Percentiles rank a stretch among this genome's conserved stretches.
Conservation (phyloP, 345 rosid genomes). For the Conringia planisiliqua region DNA sequence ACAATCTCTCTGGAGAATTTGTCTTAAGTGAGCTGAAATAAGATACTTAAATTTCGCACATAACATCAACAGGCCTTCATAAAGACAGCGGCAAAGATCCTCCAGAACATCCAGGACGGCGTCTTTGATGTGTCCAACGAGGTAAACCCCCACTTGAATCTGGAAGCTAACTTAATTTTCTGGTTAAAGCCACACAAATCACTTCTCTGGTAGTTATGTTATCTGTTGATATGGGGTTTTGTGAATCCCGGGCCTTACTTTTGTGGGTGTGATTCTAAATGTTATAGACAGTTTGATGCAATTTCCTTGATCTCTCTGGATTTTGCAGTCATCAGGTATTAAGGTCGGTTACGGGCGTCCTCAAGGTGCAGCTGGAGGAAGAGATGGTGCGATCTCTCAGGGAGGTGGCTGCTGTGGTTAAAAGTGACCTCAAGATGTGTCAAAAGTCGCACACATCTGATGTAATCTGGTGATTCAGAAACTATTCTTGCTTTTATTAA, state of each 20-base stretch:
- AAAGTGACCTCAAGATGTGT: neutral
- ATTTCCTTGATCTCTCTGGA: neutral
- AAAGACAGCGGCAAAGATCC: constrained; percentile 87
- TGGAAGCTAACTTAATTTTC: neutral
- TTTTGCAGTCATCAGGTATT: constrained; percentile 80
- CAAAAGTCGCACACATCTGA: neutral
- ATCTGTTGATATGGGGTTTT: neutral
- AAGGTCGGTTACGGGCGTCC: constrained; percentile 82
- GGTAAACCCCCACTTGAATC: constrained; percentile 34
- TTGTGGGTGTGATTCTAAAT: neutral
- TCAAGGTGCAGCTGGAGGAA: constrained; percentile 65
- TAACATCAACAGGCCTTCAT: constrained; percentile 66
- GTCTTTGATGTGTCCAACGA: constrained; percentile 85
- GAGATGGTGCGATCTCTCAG: constrained; percentile 77
- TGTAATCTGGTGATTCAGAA: constrained; percentile 34
- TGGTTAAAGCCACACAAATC: neutral
- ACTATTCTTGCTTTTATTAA: constrained; percentile 25
- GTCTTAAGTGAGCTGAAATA: neutral
- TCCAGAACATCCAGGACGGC: constrained; percentile 85
- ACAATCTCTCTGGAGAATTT: neutral
- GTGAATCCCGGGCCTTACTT: neutral
- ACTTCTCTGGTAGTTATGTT: constrained; percentile 1
- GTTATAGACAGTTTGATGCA: neutral
- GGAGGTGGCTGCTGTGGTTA: constrained; percentile 76
- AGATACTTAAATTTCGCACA: neutral